Percentiles rank a stretch among this genome's conserved stretches.
These are phyloP conservation scores for Pseudogymnoascus sp. DNA, from an alignment of 2,329 filamentous ascomycete genomes.

Conservation along the genomic window DNA sequence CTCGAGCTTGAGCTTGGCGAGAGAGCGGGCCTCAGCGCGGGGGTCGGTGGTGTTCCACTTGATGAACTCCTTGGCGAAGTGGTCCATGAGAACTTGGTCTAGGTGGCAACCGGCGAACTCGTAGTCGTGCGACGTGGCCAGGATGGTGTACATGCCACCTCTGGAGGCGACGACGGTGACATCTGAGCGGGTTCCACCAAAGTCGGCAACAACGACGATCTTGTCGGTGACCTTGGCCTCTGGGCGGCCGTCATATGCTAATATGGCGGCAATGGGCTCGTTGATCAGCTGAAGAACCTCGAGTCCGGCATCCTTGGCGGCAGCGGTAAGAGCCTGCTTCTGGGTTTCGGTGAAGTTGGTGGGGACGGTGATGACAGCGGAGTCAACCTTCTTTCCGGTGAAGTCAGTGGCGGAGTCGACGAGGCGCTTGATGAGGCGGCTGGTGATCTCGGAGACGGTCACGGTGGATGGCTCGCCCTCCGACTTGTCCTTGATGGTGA, in stretches of 20 bases:
- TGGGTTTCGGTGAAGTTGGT: conserved; percentile 89
- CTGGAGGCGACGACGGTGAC: conserved; percentile 83
- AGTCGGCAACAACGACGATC: conserved; percentile 80
- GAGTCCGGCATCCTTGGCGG: conserved; percentile 71
- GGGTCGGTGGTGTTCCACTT: conserved; percentile 89
- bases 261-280: conserved; percentile 79
- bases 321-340: conserved; percentile 67
- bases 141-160: conserved; percentile 91
- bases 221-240: conserved; percentile 73
- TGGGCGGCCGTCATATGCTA: conserved; percentile 83
- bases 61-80: conserved; percentile 97
- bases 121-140: conserved; percentile 92
- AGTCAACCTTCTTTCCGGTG: conserved; percentile 84
- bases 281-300: conserved; percentile 89
- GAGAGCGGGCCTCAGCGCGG: conserved; percentile 65
- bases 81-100: conserved; percentile 85
- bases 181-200: conserved; percentile 88
- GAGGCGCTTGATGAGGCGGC: conserved; percentile 75
- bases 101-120: conserved; percentile 80
- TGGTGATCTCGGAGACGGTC: conserved; percentile 70
- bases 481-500: conserved; percentile 72
- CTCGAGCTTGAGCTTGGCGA: conserved; percentile 90
- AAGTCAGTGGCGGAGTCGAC: conserved; percentile 81
- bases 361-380: conserved; percentile 88
- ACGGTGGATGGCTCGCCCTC: conserved; percentile 58